phyloP scores from a whole-genome alignment of 2,329 filamentous ascomycete genomes.

The Aspergillus costaricaensis region DNA sequence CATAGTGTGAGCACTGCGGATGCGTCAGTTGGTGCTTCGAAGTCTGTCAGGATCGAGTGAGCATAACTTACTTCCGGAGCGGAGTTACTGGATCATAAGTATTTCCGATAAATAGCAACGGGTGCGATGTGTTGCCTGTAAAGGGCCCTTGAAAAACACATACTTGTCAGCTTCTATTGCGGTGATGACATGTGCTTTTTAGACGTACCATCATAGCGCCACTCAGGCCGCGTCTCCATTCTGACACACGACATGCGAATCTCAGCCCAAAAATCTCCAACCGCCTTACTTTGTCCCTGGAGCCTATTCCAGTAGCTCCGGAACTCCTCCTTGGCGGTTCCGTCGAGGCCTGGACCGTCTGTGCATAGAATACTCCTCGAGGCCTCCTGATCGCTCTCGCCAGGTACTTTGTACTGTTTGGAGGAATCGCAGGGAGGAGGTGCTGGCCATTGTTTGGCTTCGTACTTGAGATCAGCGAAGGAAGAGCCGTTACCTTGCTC shows the following conservation, averaged over 20 bases:
- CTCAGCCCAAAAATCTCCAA: constrained; percentile 4
- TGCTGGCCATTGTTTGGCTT: not conserved
- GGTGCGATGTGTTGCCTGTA: constrained; percentile 5
- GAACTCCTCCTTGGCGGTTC: not conserved
- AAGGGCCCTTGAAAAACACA: not conserved
- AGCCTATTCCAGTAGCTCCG: constrained; percentile 5
- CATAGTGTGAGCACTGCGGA: not conserved
- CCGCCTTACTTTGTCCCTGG: not conserved
- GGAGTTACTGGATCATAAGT: constrained; percentile 6
- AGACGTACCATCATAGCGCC: not conserved
- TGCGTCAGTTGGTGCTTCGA: not conserved
- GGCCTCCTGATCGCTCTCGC: constrained; percentile 1
- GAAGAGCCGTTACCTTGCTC: not conserved
- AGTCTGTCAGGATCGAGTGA: not conserved
- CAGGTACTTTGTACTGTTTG: not conserved
- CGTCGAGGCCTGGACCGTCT: not conserved
- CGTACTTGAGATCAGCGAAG: not conserved
- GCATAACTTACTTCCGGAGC: constrained; percentile 1
- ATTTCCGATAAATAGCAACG: constrained; percentile 5
- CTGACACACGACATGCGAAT: constrained; percentile 2
- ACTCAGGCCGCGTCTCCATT: not conserved
- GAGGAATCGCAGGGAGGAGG: not conserved
- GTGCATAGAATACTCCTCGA: not conserved
- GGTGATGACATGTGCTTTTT: not conserved
- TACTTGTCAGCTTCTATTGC: not conserved